Base-by-base conservation (phyloP, 208 protist species). In the Leishmania amazonensis region DNA sequence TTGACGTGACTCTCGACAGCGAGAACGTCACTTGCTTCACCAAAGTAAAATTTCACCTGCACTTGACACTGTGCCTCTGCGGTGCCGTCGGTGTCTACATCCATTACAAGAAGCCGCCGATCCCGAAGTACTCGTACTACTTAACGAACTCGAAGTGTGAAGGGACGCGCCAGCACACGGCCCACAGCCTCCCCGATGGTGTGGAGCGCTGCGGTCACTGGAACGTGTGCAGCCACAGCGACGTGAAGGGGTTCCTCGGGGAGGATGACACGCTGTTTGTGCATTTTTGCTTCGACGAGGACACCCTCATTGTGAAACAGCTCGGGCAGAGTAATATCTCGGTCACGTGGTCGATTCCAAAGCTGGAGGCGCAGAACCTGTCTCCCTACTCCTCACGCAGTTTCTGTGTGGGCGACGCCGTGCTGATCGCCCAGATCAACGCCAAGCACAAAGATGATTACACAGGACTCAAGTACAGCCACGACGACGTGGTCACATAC, bases 121-220 rank as follows among this genome's bases (percentile, higher is more conserved):
- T 98, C 65, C 95, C 95, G 53, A 98, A 98, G 88, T 98, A 97
- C 88, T 94, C 91, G 53, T 98, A 96, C 88, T 92, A 92, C 86
- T 95, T 97, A 64, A 74, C 83, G 40, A 97, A 97, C 83, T 85
- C 73, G 6, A 76, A 88, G 51, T 83, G 86, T 8, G 80, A 93
- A 71, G 67, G 89, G 54, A 94, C 96, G 92, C 88, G 94, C 9
- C 94, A 97, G 86, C 94, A 98, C 83, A 98, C 95, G 24, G 95
- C 95, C 1, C 93, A 98, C 87, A 96, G 91, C 3, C 96, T 97
- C 71, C 94, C 93, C 6, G 65, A 71, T 0, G 84, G 90, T n/a
- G 87, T 90, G 53, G 88, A 97, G 84, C 92, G 95, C 6, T 98
- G 95, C 83, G 95, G 95, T 9, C 94, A 98, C 82, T 96, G 92